A percentile compares a stretch with the other conserved stretches of the same genome.
phyloP scores from a whole-genome alignment of 2,329 filamentous ascomycete species.

The Aspergillus phoenicis region DNA sequence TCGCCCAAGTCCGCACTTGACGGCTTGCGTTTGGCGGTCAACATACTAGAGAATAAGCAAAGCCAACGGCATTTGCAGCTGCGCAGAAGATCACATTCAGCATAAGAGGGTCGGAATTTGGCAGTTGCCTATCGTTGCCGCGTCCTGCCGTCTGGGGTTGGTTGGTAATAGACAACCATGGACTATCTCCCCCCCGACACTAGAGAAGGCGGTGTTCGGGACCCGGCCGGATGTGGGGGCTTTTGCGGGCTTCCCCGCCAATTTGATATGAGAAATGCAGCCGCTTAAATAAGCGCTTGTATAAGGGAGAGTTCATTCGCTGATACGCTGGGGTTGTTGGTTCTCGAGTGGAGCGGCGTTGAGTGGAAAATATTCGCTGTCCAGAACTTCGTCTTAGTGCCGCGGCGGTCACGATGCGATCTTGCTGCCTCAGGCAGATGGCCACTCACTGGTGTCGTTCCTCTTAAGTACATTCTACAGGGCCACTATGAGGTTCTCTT shows the following conservation, averaged over 20 bases:
- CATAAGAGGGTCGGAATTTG: background rate
- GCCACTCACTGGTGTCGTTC: background rate
- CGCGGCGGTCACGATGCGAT: background rate
- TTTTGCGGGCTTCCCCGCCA: constrained; percentile 26
- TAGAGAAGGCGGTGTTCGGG: constrained; percentile 32
- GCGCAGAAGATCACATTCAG: constrained; percentile 1
- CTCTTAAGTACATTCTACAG: too few species aligned
- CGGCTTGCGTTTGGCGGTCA: constrained; percentile 33
- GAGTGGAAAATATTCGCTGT: background rate
- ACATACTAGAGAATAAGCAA: constrained; percentile 22
- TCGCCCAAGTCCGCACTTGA: constrained; percentile 23
- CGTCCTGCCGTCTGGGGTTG: background rate
- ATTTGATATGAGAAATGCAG: background rate
- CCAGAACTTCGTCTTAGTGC: background rate
- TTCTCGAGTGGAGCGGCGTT: background rate
- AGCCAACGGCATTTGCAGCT: constrained; percentile 20
- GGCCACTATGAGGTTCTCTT: too few species aligned
- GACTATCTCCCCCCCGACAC: constrained; percentile 17
- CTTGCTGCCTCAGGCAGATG: background rate
- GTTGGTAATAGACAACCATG: background rate
- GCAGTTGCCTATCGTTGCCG: background rate
- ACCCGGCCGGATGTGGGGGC: constrained; percentile 21
- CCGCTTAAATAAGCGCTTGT: background rate
- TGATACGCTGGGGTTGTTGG: background rate
- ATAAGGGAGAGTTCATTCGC: background rate